These are phyloP conservation scores for Elsinoe ampelina DNA, from an alignment of 2,329 filamentous ascomycete species.

Conservation along the genomic window DNA sequence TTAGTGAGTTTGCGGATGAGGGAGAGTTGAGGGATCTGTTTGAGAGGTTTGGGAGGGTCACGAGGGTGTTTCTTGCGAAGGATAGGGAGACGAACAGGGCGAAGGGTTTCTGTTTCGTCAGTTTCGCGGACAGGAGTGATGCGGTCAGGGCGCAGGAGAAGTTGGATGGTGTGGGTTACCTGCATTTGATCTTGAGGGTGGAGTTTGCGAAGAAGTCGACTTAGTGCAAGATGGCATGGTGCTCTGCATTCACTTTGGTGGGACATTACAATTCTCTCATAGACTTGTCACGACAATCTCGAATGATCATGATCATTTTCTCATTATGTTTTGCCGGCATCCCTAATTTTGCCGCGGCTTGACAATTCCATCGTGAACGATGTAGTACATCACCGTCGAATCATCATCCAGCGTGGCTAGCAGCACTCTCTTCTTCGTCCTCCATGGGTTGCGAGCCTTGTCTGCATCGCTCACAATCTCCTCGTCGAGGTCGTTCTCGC, in stretches of 20 bases:
- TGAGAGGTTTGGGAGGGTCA: constrained; percentile 92
- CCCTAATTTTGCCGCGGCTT: constrained; percentile 72
- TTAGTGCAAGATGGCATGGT: constrained; percentile 16
- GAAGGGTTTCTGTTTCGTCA: constrained; percentile 99
- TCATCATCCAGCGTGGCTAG: constrained; percentile 68
- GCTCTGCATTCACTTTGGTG: neutral
- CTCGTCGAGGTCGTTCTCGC: constrained; percentile 13
- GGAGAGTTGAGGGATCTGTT: constrained; percentile 94
- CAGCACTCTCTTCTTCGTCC: constrained; percentile 55
- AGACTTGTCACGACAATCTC: neutral
- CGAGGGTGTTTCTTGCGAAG: constrained; percentile 94
- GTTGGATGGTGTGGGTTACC: constrained; percentile 92
- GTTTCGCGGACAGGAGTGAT: constrained; percentile 81
- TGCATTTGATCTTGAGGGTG: constrained; percentile 76
- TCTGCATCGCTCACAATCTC: constrained; percentile 20
- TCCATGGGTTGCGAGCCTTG: constrained; percentile 32
- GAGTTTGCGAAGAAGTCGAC: constrained; percentile 68
- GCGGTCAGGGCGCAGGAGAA: constrained; percentile 89
- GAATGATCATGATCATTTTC: constrained; percentile 7
- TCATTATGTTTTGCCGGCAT: neutral
- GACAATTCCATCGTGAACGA: constrained; percentile 77
- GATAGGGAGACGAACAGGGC: constrained; percentile 91
- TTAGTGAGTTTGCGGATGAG: constrained; percentile 96
- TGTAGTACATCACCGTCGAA: constrained; percentile 75
- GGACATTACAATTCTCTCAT: neutral